Evolutionary conservation across 108 stramenopile genomes (phyloP), one percentile per base, ranked within the genome.

Genomic region (Discostella stelligeroides): DNA sequence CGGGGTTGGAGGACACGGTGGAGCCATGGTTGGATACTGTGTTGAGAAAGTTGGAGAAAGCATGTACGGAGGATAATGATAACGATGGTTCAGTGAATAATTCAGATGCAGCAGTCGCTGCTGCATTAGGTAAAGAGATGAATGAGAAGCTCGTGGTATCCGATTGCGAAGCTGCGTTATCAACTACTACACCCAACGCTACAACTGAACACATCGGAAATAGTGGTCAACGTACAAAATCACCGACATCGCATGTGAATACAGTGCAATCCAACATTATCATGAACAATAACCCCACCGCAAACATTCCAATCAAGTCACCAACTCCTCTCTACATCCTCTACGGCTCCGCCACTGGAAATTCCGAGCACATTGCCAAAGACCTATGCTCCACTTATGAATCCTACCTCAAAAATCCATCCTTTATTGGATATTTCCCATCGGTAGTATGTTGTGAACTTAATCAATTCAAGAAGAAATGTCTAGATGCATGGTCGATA

Each of bases 1-100:
- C 88, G 11, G 95, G 95, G 14, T 72, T 88, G 65, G 72, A 95
- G 63, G 95, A 92, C 58, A 76, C 70, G 2, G 97, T 98, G 1
- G 95, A 98, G 29, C 88, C 86, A 1, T 98, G 92, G 92, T 42
- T 78, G 58, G 81, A 73, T 41, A 18, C 29, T 1, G 66, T 96
- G 8, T 63, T 83, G 24, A 45, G 41, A 0, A 55, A 76, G 38
- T 54, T 91, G 48, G 77, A 59, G 45, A 47, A 29, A 17, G 87
- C 86, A 25, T 86, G 92, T 63, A 15, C 23, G 14, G 27, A 57
- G 8, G 9, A 39, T 45, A 29, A 20, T 55, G 42, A 2, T n/a
- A 42, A n/a, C n/a, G n/a, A n/a, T n/a, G n/a, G n/a, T n/a, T n/a
- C n/a, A 30, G 55, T 18, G 46, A 61, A 45, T 3, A 49, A 51